Conservation (phyloP, 768 basidiomycete species). For the Austroboletus festivus region DNA sequence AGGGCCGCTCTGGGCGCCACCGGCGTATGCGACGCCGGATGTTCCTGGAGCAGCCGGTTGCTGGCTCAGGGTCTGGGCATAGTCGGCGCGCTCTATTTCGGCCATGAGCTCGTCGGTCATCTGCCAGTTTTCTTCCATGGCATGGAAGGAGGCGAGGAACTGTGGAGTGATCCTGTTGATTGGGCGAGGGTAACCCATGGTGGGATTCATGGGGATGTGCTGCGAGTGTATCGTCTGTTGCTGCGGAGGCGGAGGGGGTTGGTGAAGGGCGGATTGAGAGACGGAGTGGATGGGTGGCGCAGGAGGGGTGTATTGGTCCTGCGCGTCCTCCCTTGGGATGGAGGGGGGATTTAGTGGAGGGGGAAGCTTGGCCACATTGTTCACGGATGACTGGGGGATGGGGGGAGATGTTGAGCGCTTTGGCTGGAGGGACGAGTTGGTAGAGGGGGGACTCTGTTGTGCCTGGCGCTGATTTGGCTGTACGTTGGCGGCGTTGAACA, state of each 20-base stretch:
- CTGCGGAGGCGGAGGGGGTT: slow-evolving; percentile 30
- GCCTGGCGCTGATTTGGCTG: slow-evolving; percentile 37
- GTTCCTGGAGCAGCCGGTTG: slow-evolving; percentile 36
- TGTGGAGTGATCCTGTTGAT: slow-evolving; percentile 53
- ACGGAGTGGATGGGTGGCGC: slow-evolving; percentile 32
- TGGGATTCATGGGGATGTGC: slow-evolving; percentile 27
- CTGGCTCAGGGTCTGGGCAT: slow-evolving; percentile 54
- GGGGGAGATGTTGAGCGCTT: slow-evolving; percentile 34
- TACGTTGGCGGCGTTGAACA: slow-evolving; percentile 40
- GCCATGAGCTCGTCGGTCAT: slow-evolving; percentile 69
- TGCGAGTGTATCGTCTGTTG: slow-evolving; percentile 29
- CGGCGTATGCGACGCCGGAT: slow-evolving; percentile 46
- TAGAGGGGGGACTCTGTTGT: slow-evolving; percentile 36
- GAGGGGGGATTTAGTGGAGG: slow-evolving; percentile 25
- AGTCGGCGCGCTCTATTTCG: slow-evolving; percentile 70
- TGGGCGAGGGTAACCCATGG: slow-evolving; percentile 61
- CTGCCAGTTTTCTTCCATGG: slow-evolving; percentile 57
- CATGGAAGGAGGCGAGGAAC: slow-evolving; percentile 55
- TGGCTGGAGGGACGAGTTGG: slow-evolving; percentile 33
- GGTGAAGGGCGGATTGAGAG: slow-evolving; percentile 30
- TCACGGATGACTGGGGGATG: slow-evolving; percentile 28
- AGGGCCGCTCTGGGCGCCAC: slow-evolving; percentile 41
- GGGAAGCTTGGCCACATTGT: slow-evolving; percentile 32
- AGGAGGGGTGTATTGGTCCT: slow-evolving; percentile 46
- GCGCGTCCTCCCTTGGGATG: slow-evolving; percentile 9